Percentiles rank a stretch among this genome's conserved stretches.
Conservation (phyloP, 768 basidiomycete species). For the Trametes cubensis region DNA sequence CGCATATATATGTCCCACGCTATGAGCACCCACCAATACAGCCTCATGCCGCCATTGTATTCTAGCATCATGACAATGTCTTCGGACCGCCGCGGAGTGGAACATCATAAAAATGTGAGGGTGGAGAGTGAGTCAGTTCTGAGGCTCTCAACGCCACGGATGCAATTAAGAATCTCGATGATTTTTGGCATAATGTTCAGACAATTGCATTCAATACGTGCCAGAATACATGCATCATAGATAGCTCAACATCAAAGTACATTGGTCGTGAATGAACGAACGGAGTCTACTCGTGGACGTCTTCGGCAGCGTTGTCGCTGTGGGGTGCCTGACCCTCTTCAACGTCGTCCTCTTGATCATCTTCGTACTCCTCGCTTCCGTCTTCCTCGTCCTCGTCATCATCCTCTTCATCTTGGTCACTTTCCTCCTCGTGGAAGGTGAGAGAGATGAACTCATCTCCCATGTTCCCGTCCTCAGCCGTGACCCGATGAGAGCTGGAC, state of each 20-base stretch:
- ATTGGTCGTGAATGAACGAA: not conserved
- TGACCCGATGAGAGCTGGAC: constrained; percentile 41
- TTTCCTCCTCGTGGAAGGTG: constrained; percentile 39
- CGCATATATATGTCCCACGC: constrained; percentile 31
- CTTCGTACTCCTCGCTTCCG: constrained; percentile 25
- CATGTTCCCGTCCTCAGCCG: constrained; percentile 66
- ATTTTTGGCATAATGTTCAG: no score
- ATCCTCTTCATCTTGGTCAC: constrained; percentile 30
- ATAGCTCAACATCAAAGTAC: not conserved
- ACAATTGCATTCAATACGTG: not conserved
- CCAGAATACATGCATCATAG: constrained; percentile 11
- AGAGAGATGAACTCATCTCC: constrained; percentile 81
- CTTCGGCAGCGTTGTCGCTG: constrained; percentile 11
- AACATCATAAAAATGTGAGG: not conserved
- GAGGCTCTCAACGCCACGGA: no score
- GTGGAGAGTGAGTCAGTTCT: not conserved
- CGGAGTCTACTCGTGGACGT: constrained; percentile 1
- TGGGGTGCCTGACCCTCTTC: constrained; percentile 27
- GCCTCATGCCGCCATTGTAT: constrained; percentile 23
- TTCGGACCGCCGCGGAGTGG: constrained; percentile 3
- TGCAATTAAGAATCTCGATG: no score
- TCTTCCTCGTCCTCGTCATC: constrained; percentile 35
- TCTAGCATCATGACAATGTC: constrained; percentile 5
- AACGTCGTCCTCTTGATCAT: constrained; percentile 17
- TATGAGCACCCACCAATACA: constrained; percentile 25